phyloP scores from a whole-genome alignment of 2,329 filamentous ascomycete species.

The Nemania sp. region DNA sequence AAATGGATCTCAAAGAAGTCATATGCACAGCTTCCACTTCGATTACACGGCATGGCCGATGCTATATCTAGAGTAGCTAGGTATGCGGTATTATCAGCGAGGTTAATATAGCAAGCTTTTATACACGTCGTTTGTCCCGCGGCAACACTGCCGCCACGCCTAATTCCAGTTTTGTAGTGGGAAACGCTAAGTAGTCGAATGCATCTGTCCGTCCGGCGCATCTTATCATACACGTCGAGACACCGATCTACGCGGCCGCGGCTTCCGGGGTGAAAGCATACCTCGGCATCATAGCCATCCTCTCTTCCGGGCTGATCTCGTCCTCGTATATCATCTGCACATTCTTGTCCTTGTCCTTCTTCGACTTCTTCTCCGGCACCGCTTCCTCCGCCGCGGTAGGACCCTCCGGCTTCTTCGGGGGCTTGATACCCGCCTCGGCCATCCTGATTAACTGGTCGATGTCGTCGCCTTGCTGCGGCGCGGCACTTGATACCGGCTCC shows the following conservation, averaged over 20 bases:
- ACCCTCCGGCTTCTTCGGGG: conserved; percentile 46
- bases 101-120: not conserved
- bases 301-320: conserved; percentile 83
- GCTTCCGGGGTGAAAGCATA: conserved; percentile 68
- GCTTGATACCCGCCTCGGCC: conserved; percentile 65
- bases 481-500: conserved; percentile 52
- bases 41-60: not conserved
- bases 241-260: conserved; percentile 7
- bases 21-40: not conserved
- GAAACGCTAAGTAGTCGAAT: no score
- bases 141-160: no score
- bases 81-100: not conserved
- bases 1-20: not conserved
- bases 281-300: conserved; percentile 76
- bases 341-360: conserved; percentile 71
- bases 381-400: conserved; percentile 47
- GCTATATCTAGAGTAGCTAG: not conserved
- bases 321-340: conserved; percentile 80
- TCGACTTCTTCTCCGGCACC: conserved; percentile 64
- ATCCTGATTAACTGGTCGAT: conserved; percentile 69
- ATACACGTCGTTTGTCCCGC: no score
- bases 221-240: conserved; percentile 10
- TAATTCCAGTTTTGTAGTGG: no score
- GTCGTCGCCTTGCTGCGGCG: conserved; percentile 57
- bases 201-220: not conserved